Evolutionary conservation across 495 filamentous ascomycete species (phyloP), one percentile per base, ranked within the genome.

Genomic region (Penicillium goetzii): DNA sequence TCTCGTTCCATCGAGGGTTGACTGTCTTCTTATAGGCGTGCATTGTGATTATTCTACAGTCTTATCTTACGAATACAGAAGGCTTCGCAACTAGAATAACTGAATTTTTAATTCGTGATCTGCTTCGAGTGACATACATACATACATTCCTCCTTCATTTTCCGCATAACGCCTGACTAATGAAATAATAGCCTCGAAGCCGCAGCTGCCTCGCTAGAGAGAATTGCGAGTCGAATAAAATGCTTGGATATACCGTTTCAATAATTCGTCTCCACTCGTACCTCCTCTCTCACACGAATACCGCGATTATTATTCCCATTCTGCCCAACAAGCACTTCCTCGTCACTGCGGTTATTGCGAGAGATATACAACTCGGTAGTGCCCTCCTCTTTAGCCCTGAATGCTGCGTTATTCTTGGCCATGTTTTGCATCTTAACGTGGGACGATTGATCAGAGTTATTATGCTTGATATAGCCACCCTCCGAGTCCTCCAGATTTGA

Each of bases 401-500:
- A 64, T 26, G 45, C 26, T 4, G 57, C 43, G 14, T 23, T 40
- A 26, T 51, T 50, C 55, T 60, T 59, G 23, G 51, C 14, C 43
- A 60, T 17, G 21, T 64, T 64, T n/a, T 38, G 62, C 62, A 64
- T 64, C 23, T 57, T 57, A 30, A 64, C 40, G 4, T 57, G 50
- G 9, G 26, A 56, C 2, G 57, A 49, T 17, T 61, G 26, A 17
- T 30, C 32, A 14, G 38, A 55, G 9, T 63, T 63, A 6, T 45
- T 32, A 1, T 66, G 58, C 17, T 61, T 63, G 25, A 38, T 32
- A 32, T 66, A 66, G 34, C 51, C 41, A 8, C 47, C 49, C 4
- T 64, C 53, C 0, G 68, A 70, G 25, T 50, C 59, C 21, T 62
- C 58, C 9, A 50, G 38, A n/a, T 45, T 59, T 2, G 68, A 64